Conservation (phyloP, 2,329 filamentous ascomycete genomes). For the Xylogone sp. region DNA sequence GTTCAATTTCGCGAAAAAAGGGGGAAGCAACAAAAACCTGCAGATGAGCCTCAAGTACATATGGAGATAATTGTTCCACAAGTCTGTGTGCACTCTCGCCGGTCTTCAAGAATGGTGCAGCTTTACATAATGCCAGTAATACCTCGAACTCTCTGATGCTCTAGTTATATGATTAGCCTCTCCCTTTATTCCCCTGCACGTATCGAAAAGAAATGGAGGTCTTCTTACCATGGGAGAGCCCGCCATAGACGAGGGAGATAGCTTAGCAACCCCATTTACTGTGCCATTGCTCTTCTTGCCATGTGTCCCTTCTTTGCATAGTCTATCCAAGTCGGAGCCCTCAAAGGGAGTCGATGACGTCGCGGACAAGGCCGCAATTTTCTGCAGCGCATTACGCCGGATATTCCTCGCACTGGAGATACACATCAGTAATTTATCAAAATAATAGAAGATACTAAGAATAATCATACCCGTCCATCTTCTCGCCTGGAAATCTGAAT, state of each 20-base stretch:
- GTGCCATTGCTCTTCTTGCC: constrained; percentile 38
- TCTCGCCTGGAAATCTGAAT: background rate
- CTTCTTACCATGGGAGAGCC: constrained; percentile 56
- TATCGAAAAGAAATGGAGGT: too few relatives aligned
- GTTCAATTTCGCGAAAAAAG: constrained; percentile 76
- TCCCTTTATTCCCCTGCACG: background rate
- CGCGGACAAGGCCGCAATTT: constrained; percentile 61
- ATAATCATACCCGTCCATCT: constrained; percentile 17
- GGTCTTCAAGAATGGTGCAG: constrained; percentile 71
- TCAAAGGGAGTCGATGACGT: constrained; percentile 53
- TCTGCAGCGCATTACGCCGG: constrained; percentile 59
- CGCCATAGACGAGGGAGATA: constrained; percentile 39
- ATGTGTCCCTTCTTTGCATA: constrained; percentile 55
- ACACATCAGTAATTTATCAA: constrained; percentile 18
- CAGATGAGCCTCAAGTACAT: constrained; percentile 78
- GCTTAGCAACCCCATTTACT: constrained; percentile 44
- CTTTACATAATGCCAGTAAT: constrained; percentile 85
- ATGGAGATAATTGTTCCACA: constrained; percentile 73
- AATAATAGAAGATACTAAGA: background rate
- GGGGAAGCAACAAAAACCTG: constrained; percentile 78
- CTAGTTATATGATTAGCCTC: constrained; percentile 40
- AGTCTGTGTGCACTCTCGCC: constrained; percentile 73
- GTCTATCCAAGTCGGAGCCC: constrained; percentile 58
- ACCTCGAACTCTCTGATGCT: constrained; percentile 89
- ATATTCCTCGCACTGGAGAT: constrained; percentile 45